These are phyloP conservation scores for Helianthus annuus DNA, from an alignment of 129 eudicot genomes.

Conservation along the genomic window DNA sequence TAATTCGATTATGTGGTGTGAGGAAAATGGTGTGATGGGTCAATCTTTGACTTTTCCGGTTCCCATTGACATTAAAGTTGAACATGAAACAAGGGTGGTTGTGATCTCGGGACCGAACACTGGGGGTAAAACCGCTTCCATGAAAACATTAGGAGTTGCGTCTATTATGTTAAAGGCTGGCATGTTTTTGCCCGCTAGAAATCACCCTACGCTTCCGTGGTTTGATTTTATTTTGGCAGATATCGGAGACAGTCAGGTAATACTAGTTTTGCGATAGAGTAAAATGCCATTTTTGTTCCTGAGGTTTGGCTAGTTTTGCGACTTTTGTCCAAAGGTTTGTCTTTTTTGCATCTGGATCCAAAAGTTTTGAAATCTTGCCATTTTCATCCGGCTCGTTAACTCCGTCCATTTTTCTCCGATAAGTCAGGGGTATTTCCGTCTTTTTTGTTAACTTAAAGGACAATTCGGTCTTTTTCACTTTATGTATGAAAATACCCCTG, in stretches of 20 bases:
- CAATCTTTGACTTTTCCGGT: slow-evolving; percentile 52
- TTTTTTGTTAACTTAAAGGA: no score
- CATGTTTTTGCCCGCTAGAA: slow-evolving; percentile 77
- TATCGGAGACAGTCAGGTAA: slow-evolving; percentile 94
- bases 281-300: no score
- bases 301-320: no score
- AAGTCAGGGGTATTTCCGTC: no score
- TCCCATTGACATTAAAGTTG: slow-evolving; percentile 76
- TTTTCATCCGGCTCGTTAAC: no score
- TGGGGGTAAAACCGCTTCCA: slow-evolving; percentile 98
- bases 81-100: slow-evolving; percentile 60
- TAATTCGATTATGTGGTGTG: slow-evolving; percentile 31
- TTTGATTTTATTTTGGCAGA: slow-evolving; percentile 75
- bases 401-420: no score
- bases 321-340: no score
- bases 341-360: no score
- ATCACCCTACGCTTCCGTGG: slow-evolving; percentile 81
- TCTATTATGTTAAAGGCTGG: slow-evolving; percentile 94
- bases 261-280: no score
- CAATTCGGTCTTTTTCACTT: no score
- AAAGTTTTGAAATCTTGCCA: no score
- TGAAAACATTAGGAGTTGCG: slow-evolving; percentile 88
- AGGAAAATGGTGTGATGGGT: slow-evolving; percentile 29
- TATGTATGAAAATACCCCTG: no score
- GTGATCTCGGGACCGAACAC: slow-evolving; percentile 97